phyloP scores from a whole-genome alignment of 179 eudicot species.

The Corrigiola litoralis region DNA sequence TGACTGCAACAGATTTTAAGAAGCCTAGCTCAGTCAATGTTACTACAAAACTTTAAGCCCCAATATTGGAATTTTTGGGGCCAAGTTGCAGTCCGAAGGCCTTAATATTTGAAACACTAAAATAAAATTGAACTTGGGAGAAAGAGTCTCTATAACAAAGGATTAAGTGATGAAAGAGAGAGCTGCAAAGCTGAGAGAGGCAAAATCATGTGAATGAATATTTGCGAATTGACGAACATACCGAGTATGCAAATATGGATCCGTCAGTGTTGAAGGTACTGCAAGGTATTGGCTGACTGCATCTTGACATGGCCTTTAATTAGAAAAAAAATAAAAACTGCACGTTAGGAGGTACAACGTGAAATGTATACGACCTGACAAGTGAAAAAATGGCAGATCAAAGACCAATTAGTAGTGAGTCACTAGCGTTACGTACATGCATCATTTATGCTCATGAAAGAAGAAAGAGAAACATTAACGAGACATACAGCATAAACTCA shows the following conservation, averaged over 20 bases:
- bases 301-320: constrained; percentile 67
- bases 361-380: neutral
- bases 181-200: neutral
- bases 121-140: too few relatives aligned
- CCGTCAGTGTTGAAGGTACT: constrained; percentile 87
- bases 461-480: neutral
- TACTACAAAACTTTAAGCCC: neutral
- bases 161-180: too few relatives aligned
- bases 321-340: too few relatives aligned
- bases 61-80: too few relatives aligned
- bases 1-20: constrained; percentile 29
- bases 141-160: too few relatives aligned
- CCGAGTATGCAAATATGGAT: constrained; percentile 78
- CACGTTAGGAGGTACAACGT: neutral
- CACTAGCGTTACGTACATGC: neutral
- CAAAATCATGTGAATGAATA: neutral
- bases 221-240: constrained; percentile 23
- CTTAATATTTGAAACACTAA: too few relatives aligned
- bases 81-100: too few relatives aligned
- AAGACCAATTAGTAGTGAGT: too few relatives aligned
- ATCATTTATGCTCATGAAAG: too few relatives aligned
- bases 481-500: neutral
- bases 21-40: neutral
- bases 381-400: neutral
- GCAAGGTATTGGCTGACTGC: constrained; percentile 82